Conservation (phyloP, 768 basidiomycete species). For the Tricholoma terreum region DNA sequence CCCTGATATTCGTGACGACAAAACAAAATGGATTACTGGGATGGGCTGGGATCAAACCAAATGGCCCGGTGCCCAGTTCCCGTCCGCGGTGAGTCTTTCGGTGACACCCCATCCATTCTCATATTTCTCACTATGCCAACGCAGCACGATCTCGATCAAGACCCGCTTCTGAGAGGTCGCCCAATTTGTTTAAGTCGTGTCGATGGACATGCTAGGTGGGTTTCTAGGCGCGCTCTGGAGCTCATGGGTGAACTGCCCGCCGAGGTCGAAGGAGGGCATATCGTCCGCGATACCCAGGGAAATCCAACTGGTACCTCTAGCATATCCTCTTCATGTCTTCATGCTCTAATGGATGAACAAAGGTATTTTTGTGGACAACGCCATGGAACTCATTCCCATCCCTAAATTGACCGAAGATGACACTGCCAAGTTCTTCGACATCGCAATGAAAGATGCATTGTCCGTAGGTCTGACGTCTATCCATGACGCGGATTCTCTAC, state of each 20-base stretch:
- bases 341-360: background rate
- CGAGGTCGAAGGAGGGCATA: conserved; percentile 68
- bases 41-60: conserved; percentile 94
- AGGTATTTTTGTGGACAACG: conserved; percentile 87
- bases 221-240: conserved; percentile 70
- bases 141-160: conserved; percentile 71
- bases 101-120: background rate
- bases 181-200: conserved; percentile 74
- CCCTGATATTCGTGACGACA: conserved; percentile 53
- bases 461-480: conserved; percentile 79
- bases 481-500: conserved; percentile 70
- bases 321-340: background rate
- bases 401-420: conserved; percentile 65
- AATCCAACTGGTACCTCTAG: conserved; percentile 58
- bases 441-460: conserved; percentile 66
- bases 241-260: conserved; percentile 59
- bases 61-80: conserved; percentile 64
- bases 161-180: conserved; percentile 62
- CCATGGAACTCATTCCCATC: conserved; percentile 69
- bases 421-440: conserved; percentile 56
- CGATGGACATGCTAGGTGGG: conserved; percentile 87
- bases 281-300: conserved; percentile 60
- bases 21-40: conserved; percentile 71
- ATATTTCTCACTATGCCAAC: background rate
- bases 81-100: conserved; percentile 54